Percentiles rank a stretch among this genome's conserved stretches.
Evolutionary conservation across 2,329 filamentous ascomycete genomes (phyloP).

Genomic region (Cercospora zeina): DNA sequence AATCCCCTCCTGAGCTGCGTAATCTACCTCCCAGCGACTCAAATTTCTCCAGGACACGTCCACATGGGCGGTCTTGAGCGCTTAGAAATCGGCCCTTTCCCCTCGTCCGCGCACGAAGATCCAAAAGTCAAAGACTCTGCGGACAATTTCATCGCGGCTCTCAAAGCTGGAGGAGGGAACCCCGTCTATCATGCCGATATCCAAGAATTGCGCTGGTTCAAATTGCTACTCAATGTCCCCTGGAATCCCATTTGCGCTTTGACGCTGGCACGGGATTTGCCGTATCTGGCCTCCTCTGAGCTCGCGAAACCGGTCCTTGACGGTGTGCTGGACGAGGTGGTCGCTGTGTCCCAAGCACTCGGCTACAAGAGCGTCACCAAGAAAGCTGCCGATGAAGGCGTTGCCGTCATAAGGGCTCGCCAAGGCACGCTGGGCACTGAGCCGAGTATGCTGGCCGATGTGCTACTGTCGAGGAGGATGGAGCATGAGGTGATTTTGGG

Average conservation of each 20-base stretch:
- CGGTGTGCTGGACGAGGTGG: constrained; percentile 51
- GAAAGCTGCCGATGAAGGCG: constrained; percentile 43
- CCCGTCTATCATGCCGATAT: constrained; percentile 56
- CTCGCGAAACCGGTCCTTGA: constrained; percentile 43
- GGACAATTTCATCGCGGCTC: constrained; percentile 9
- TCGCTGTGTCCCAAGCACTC: constrained; percentile 44
- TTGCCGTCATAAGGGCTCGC: constrained; percentile 42
- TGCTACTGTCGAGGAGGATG: constrained; percentile 45
- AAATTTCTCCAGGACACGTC: constrained; percentile 52
- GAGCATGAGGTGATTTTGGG: constrained; percentile 56
- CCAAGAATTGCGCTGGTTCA: constrained; percentile 60
- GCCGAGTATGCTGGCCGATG: constrained; percentile 55
- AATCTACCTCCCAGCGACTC: constrained; percentile 56
- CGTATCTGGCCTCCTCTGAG: constrained; percentile 50
- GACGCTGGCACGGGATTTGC: constrained; percentile 55
- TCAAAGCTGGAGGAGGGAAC: constrained; percentile 49
- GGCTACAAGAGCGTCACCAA: constrained; percentile 44
- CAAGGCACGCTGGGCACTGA: constrained; percentile 45
- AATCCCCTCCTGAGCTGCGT: constrained; percentile 59
- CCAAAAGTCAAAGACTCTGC: constrained; percentile 36
- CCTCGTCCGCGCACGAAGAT: constrained; percentile 31
- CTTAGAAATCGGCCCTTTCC: constrained; percentile 55
- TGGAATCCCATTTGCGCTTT: constrained; percentile 64
- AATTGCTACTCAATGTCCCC: constrained; percentile 61
- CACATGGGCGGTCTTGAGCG: constrained; percentile 50